These are phyloP conservation scores for Ganoderma boninense DNA, from an alignment of 1,284 basidiomycete species.

Conservation along the genomic window DNA sequence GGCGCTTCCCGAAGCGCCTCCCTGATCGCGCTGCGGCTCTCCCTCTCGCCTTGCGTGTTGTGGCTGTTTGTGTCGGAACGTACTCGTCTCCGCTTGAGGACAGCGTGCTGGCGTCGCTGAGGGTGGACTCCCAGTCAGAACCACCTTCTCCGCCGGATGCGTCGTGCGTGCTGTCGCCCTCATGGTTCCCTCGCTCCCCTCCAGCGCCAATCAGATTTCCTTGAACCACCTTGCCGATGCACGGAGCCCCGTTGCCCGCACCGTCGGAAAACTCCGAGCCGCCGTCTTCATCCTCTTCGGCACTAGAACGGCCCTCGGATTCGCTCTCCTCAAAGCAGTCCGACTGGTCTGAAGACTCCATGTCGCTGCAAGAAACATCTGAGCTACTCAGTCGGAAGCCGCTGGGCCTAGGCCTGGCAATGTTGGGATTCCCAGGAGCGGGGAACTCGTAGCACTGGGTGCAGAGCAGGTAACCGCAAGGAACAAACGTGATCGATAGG, in stretches of 20 bases:
- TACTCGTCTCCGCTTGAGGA: not conserved
- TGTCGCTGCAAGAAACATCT: not conserved
- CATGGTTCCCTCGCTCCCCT: not conserved
- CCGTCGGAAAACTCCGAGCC: not conserved
- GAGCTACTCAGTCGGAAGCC: not conserved
- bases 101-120: not conserved
- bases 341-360: not conserved
- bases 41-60: not conserved
- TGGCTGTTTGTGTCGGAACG: not conserved
- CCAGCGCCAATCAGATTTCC: constrained; percentile 8
- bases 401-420: not conserved
- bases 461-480: constrained; percentile 1
- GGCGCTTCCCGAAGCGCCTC: not conserved
- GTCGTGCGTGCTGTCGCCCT: not conserved
- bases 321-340: not conserved
- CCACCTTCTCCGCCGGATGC: not conserved
- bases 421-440: not conserved
- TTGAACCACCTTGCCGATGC: constrained; percentile 6
- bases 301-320: not conserved
- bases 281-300: not conserved
- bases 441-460: constrained; percentile 1
- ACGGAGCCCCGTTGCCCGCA: not conserved
- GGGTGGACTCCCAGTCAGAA: not conserved
- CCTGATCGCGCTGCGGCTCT: not conserved
- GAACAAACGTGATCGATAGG: constrained; percentile 2